Base-by-base conservation (phyloP, 208 protist species). In the Wallacemonas sp. region DNA sequence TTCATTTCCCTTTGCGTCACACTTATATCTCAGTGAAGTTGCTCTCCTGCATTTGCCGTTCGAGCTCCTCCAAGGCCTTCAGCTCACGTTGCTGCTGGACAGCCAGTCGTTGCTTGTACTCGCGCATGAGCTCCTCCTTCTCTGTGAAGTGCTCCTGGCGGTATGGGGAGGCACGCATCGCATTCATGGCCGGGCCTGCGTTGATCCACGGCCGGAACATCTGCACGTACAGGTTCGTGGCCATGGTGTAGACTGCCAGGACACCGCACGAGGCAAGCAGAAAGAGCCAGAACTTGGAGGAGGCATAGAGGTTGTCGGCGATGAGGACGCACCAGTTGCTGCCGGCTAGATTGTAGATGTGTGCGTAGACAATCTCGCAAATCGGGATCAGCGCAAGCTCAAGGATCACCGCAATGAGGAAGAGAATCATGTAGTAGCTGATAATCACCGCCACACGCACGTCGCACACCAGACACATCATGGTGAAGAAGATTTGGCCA, bases 401-500 rank as follows among this genome's bases (percentile, higher is more conserved):
- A 2, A 80, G 39, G 8, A 31, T 20, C 25, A 89, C 32, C 42
- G 48, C 67, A 29, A 72, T 18, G 28, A 41, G 59, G 38, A 82
- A 81, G 41, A 87, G 64, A 11, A 81, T 57, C 70, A 77, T 92
- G 74, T 89, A 88, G 66, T 84, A 89, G 18, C 64, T 72, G 23
- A 80, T 67, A 3, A 77, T 26, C 11, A 70, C 61, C 1, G 45
- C 73, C 1, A 68, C 84, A 4, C 84, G 87, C 16, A 93, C 68
- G 67, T 93, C 82, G 18, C 73, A 48, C 29, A 93, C 65, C 28
- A 91, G 49, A 22, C 87, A 70, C 59, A 93, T 61, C 74, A 90
- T 80, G 7, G 84, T 87, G 71, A 89, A 93, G 65, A 86, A 89
- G 16, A 77, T 70, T 29, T 66, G 54, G 52, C 87, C 84, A 62